These are phyloP conservation scores for Aureobasidium uvarum DNA, from an alignment of 2,329 filamentous ascomycete genomes.

Conservation along the genomic window DNA sequence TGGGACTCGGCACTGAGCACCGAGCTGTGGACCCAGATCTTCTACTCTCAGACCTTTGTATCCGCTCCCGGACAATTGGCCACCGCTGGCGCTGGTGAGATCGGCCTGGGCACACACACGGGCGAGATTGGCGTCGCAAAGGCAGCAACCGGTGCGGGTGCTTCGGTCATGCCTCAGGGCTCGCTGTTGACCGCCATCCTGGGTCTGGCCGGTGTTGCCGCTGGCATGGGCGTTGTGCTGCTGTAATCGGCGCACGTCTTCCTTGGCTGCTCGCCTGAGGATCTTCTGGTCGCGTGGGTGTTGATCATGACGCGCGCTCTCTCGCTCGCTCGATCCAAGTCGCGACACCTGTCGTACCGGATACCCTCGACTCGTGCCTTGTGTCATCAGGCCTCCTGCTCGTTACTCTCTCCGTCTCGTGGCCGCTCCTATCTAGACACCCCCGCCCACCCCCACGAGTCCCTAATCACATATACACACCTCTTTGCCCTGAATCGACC, in stretches of 20 bases:
- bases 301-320: background rate
- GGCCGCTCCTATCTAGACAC: background rate
- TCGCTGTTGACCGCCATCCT: conserved; percentile 8
- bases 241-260: conserved; percentile 1
- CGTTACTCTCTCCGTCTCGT: background rate
- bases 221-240: conserved; percentile 21
- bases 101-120: conserved; percentile 35
- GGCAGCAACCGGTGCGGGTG: conserved; percentile 1
- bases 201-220: conserved; percentile 10
- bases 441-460: background rate
- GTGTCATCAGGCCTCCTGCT: conserved; percentile 4
- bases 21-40: conserved; percentile 31
- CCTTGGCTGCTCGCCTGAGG: conserved; percentile 8
- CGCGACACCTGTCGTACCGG: background rate
- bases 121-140: conserved; percentile 19
- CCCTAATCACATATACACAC: background rate
- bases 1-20: conserved; percentile 15
- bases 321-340: background rate
- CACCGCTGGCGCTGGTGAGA: conserved; percentile 31
- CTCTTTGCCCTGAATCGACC: background rate
- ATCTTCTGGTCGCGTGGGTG: background rate
- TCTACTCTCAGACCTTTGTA: conserved; percentile 38
- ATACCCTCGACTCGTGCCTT: background rate
- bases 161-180: conserved; percentile 8
- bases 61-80: conserved; percentile 35